phyloP scores from a whole-genome alignment of 1,284 basidiomycete species.

The Boletus semigastroideus region DNA sequence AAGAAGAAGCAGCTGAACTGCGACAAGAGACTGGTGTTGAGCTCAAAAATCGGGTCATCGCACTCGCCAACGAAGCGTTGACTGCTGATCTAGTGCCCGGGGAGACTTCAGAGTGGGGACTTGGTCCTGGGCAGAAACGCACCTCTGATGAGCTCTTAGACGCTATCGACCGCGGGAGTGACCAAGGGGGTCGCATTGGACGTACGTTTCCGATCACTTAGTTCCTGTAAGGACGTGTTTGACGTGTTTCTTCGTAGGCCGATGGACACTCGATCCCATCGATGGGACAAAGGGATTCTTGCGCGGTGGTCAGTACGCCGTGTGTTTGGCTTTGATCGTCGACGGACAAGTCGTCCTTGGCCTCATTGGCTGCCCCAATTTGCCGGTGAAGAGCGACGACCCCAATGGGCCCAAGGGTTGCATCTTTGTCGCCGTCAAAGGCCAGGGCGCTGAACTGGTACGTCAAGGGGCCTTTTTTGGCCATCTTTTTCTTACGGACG shows the following conservation, averaged over 20 bases:
- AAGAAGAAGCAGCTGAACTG: constrained; percentile 90
- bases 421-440: constrained; percentile 81
- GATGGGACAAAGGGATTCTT: constrained; percentile 96
- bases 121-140: constrained; percentile 55
- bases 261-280: constrained; percentile 92
- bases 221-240: not conserved
- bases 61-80: constrained; percentile 85
- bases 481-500: not conserved
- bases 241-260: constrained; percentile 45
- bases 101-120: constrained; percentile 60
- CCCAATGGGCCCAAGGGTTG: constrained; percentile 70
- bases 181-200: constrained; percentile 75
- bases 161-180: constrained; percentile 85
- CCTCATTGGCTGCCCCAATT: constrained; percentile 94
- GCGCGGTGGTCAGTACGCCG: constrained; percentile 95
- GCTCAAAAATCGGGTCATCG: constrained; percentile 71
- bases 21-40: constrained; percentile 50
- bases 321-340: constrained; percentile 90
- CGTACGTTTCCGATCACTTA: constrained; percentile 51
- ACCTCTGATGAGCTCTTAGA: constrained; percentile 67
- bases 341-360: constrained; percentile 85
- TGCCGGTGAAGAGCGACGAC: constrained; percentile 58
- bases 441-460: constrained; percentile 81
- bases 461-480: constrained; percentile 4
- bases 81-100: constrained; percentile 50